Evolutionary conservation across 2,329 filamentous ascomycete species (phyloP).

Genomic region (Neoarthrinium moseri): DNA sequence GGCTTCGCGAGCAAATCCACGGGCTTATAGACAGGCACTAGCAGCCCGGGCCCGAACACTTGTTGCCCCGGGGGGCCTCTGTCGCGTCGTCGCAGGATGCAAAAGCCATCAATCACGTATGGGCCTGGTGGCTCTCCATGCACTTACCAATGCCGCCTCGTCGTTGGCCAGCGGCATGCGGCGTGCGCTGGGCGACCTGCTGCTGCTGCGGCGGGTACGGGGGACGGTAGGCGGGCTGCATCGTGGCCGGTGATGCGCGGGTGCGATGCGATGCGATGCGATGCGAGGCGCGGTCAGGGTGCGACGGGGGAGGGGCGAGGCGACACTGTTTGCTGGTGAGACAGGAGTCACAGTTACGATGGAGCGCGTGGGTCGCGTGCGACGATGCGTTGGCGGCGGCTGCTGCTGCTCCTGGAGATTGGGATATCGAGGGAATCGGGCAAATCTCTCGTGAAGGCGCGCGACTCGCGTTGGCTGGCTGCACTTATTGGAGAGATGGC

Average conservation of each 20-base stretch:
- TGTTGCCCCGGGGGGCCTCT: background rate
- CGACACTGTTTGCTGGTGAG: conserved; percentile 12
- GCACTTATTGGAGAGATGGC: conserved; percentile 2
- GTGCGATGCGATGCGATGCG: no score
- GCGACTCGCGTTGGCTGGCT: conserved; percentile 3
- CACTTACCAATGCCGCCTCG: conserved; percentile 53
- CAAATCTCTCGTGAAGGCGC: background rate
- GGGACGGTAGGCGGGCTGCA: conserved; percentile 54
- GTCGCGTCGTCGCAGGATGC: background rate
- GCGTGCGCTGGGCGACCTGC: conserved; percentile 47
- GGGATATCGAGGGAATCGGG: background rate
- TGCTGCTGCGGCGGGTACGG: conserved; percentile 38
- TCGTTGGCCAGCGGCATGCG: conserved; percentile 46
- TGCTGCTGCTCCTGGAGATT: background rate
- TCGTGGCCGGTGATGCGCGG: no score
- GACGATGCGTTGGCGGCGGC: background rate
- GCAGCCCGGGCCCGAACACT: background rate
- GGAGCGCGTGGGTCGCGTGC: conserved; percentile 7
- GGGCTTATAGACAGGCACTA: conserved; percentile 5
- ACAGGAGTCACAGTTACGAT: conserved; percentile 11
- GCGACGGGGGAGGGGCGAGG: background rate
- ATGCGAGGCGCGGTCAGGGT: conserved; percentile 1
- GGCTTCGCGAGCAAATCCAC: background rate
- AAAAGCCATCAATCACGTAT: background rate
- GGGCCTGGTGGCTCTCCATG: background rate